phyloP scores from a whole-genome alignment of 257 asterid genomes.

The Plantago major region DNA sequence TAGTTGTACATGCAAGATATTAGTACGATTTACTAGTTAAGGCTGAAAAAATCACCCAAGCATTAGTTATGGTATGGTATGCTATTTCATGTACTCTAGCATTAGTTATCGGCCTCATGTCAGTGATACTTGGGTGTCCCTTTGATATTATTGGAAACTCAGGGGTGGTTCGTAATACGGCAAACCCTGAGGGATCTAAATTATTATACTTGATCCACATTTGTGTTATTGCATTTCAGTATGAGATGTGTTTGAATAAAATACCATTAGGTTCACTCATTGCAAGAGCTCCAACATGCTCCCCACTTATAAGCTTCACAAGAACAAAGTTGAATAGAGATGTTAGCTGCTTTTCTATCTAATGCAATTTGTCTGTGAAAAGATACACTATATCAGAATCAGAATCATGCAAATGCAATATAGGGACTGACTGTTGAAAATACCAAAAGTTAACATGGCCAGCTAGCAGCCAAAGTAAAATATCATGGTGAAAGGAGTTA shows the following conservation, averaged over 20 bases:
- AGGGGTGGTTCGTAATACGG: no score
- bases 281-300: constrained; percentile 98
- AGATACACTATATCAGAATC: not conserved
- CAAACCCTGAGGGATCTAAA: not conserved
- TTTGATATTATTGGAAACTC: no score
- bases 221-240: no score
- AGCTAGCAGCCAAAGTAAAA: constrained; percentile 1
- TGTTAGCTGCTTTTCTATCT: constrained; percentile 16
- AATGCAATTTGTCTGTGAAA: not conserved
- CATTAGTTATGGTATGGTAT: no score
- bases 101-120: no score
- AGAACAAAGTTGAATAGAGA: constrained; percentile 24
- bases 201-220: no score
- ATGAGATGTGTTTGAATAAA: constrained; percentile 21
- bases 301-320: constrained; percentile 86
- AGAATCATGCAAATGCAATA: not conserved
- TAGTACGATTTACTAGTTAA: no score
- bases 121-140: no score
- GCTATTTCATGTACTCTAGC: no score
- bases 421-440: constrained; percentile 1
- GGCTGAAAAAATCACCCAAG: no score
- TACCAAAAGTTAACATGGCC: constrained; percentile 8
- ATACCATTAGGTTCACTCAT: constrained; percentile 99
- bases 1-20: no score
- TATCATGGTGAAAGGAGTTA: constrained; percentile 7